Conservation (phyloP, 1,284 basidiomycete species). For the Tylopilus sp. region DNA sequence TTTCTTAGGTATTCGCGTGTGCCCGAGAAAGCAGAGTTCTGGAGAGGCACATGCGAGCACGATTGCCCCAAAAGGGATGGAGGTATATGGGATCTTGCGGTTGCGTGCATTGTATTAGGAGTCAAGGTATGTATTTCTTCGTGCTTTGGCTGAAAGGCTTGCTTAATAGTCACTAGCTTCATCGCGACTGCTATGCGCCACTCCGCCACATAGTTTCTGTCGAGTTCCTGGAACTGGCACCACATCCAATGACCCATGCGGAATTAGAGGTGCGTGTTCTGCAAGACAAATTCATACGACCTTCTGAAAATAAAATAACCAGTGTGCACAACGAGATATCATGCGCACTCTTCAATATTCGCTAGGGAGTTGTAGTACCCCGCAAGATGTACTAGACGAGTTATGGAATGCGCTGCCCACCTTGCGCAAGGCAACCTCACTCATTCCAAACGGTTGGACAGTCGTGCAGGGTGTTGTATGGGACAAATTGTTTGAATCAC, state of each 20-base stretch:
- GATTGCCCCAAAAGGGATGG: slow-evolving; percentile 3
- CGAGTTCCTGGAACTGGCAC: slow-evolving; percentile 62
- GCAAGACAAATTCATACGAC: background rate
- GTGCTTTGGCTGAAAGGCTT: background rate
- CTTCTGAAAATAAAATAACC: slow-evolving; percentile 14
- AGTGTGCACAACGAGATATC: slow-evolving; percentile 69
- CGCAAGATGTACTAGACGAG: slow-evolving; percentile 67
- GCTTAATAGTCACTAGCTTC: slow-evolving; percentile 52
- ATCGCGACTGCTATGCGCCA: slow-evolving; percentile 70
- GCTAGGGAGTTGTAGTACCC: slow-evolving; percentile 64
- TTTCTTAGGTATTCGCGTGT: slow-evolving; percentile 62
- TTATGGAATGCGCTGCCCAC: slow-evolving; percentile 65
- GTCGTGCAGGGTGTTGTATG: slow-evolving; percentile 58
- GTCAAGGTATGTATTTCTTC: slow-evolving; percentile 62
- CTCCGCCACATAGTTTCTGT: slow-evolving; percentile 60
- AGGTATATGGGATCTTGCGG: slow-evolving; percentile 63
- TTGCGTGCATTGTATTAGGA: slow-evolving; percentile 66
- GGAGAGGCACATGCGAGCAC: slow-evolving; percentile 14
- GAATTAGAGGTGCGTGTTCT: slow-evolving; percentile 60
- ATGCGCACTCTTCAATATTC: slow-evolving; percentile 59
- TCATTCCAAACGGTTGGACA: slow-evolving; percentile 53
- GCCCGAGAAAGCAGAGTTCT: slow-evolving; percentile 24
- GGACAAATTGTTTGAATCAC: slow-evolving; percentile 56
- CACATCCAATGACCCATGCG: slow-evolving; percentile 54
- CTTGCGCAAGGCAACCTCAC: slow-evolving; percentile 51